Evolutionary conservation across 2,329 filamentous ascomycete species (phyloP).

Genomic region (Ophiostoma australiae): DNA sequence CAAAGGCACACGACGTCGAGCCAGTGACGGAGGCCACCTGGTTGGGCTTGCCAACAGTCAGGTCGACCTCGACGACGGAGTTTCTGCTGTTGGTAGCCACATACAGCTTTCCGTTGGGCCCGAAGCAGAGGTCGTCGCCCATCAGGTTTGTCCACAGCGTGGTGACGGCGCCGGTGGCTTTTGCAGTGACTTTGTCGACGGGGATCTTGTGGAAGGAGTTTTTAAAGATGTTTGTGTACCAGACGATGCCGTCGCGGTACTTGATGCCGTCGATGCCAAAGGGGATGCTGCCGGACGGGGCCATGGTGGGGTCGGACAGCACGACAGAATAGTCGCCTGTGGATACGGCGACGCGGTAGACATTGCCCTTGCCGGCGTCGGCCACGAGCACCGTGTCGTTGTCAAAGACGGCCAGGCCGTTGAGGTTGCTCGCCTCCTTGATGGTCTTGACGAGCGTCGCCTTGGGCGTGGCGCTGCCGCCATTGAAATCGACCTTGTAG

Average conservation of each 20-base stretch:
- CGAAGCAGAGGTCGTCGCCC: neutral
- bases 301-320: neutral
- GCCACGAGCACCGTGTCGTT: neutral
- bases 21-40: constrained; percentile 28
- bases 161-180: neutral
- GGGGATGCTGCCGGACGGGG: neutral
- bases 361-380: neutral
- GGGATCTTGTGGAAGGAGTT: neutral
- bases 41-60: neutral
- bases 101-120: neutral
- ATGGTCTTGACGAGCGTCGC: neutral
- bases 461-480: neutral
- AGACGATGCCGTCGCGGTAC: constrained; percentile 25
- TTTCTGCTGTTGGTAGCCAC: neutral
- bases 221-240: neutral
- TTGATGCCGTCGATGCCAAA: constrained; percentile 2
- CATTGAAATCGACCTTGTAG: neutral
- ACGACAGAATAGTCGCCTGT: neutral
- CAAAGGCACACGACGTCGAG: constrained; percentile 33
- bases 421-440: neutral
- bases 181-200: neutral
- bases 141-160: constrained; percentile 2
- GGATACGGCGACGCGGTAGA: neutral
- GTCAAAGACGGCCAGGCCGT: neutral
- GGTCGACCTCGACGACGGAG: neutral